Evolutionary conservation across 306 rosid species (phyloP), one percentile per base, ranked within the genome.

Genomic region (Vachellia collinsii): DNA sequence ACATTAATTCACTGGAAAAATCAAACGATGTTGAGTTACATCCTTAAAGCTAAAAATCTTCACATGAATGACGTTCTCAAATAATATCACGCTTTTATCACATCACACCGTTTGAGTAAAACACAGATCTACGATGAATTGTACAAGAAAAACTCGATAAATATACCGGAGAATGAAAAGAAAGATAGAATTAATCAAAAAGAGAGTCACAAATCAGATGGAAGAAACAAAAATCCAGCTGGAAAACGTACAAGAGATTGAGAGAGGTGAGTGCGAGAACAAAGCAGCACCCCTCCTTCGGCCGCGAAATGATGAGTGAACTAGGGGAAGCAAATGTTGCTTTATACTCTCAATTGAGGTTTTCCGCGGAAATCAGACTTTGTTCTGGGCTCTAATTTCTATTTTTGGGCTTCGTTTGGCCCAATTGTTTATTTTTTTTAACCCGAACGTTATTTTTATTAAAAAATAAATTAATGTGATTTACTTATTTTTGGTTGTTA

Each of bases 231-330:
- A 54, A 34, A 1, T 43, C 17, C 0, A 8, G 54, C 4, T 12
- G 67, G 66, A 47, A 46, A 37, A 41, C 76, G 61, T 16, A 84
- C 87, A 78, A 63, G 64, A 43, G 75, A 41, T 1, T 14, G 68
- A 17, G 73, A 50, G 77, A 22, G 73, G 72, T 41, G 53, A 2
- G 72, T 79, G 84, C 87, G 47, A 78, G 6, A 63, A 37, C 17
- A 46, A 11, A 38, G 59, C 6, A 12, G 81, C 78, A 11, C 43
- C 79, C 61, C 16, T 54, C 51, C 5, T 0, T 8, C 75, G 37
- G 59, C 37, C 53, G 48, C 23, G 5, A 20, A 14, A 8, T 1
- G 22, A 42, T 3, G 9, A 2, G 29, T 0, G 14, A 0, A 42
- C 50, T 4, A 3, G 4, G 10, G n/a, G 61, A 66, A 64, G 19